Evolutionary conservation across 345 rosid species (phyloP), one percentile per base, ranked within the genome.

Genomic region (Mercurialis annua): DNA sequence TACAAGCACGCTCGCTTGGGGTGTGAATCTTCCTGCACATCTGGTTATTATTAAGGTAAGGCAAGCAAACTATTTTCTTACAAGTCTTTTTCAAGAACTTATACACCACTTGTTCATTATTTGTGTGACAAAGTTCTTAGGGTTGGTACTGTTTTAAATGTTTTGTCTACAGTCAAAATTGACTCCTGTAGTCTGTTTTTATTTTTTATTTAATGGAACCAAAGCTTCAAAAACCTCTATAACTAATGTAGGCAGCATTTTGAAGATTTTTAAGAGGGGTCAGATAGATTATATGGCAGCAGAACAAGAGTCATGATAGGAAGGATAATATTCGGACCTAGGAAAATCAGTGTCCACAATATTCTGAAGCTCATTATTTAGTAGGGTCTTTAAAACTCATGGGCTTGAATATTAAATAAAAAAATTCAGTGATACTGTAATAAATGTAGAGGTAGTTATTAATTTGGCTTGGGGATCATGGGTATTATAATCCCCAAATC

Each of bases 1-100:
- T 73, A 93, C 98, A 66, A 93, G 97, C 80, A 93, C 98, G 29
- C 78, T 90, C 69, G 97, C 98, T 42, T 93, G 98, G 97, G 98
- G 97, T 59, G 97, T 93, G 73, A 93, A 93, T 73, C 86, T 90
- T 73, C 98, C 98, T 51, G 98, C 98, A 62, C 96, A 93, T 84
- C 82, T 93, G 71, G 98, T 93, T 71, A 93, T 93, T 70, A 90
- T 90, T 75, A 93, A 93, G 97, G 98, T 93, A 69, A 68, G 76
- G 18, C 12, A 44, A 59, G n/a, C n/a, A n/a, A 73, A 33, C 50
- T 40, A 61, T 36, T 38, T 48, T 50, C 72, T 56, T 29, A 70
- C 42, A 30, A 57, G 61, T 57, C 42, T 57, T 17, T 18, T 57
- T 4, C 0, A 23, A 21, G 60, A 30, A 56, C 23, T 30, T 56